phyloP scores from a whole-genome alignment of 805 yeast species.

The Candida manassasensis region DNA sequence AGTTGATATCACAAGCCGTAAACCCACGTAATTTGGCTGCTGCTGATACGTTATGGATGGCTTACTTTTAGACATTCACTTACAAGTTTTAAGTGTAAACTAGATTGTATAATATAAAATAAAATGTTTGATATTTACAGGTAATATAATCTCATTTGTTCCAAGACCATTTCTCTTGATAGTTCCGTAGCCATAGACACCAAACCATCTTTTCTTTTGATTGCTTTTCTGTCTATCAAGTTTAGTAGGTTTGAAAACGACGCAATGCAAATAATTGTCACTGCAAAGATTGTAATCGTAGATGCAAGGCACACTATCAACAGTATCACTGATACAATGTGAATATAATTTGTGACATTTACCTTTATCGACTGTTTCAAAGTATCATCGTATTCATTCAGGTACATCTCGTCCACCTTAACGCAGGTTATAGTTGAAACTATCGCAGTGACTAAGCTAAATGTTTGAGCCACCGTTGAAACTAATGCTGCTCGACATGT shows the following conservation, averaged over 20 bases:
- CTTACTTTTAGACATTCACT: slow-evolving; percentile 60
- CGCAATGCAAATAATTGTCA: slow-evolving; percentile 10
- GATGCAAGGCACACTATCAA: slow-evolving; percentile 15
- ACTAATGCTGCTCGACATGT: not conserved
- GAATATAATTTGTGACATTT: slow-evolving; percentile 28
- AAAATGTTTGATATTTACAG: not conserved
- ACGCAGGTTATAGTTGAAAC: slow-evolving; percentile 10
- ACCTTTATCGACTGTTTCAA: slow-evolving; percentile 12
- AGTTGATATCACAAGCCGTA: slow-evolving; percentile 89
- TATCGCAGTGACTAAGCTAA: not conserved
- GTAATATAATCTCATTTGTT: not conserved
- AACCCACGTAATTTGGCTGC: slow-evolving; percentile 91
- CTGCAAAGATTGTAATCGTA: slow-evolving; percentile 9
- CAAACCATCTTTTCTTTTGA: slow-evolving; percentile 1
- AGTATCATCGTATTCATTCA: slow-evolving; percentile 19
- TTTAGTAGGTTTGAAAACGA: slow-evolving; percentile 19
- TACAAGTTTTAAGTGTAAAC: not conserved
- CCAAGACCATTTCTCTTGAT: not conserved
- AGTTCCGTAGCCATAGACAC: not conserved
- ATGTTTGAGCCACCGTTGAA: not conserved
- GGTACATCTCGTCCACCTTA: slow-evolving; percentile 20
- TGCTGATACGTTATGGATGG: slow-evolving; percentile 93
- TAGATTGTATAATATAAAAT: not conserved
- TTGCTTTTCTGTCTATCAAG: slow-evolving; percentile 14
- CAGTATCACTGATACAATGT: slow-evolving; percentile 15